A percentile compares a stretch with the other conserved stretches of the same genome.
Evolutionary conservation across 305 asterid genomes (phyloP).

Genomic region (Ilex paraguariensis): DNA sequence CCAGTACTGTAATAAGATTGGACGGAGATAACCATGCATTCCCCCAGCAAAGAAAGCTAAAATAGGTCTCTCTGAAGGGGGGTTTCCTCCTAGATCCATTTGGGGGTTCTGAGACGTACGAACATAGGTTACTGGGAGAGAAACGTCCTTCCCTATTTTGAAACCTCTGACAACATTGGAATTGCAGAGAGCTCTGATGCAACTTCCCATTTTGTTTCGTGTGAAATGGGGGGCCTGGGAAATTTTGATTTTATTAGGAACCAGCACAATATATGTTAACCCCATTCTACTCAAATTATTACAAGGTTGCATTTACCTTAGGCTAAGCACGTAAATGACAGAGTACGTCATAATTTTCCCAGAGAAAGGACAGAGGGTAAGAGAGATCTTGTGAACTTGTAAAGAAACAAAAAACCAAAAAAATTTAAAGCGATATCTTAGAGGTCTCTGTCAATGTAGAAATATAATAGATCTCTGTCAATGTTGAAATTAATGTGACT

Average conservation of each 20-base stretch:
- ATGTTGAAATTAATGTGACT: too few relatives aligned
- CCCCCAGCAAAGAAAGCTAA: constrained; percentile 58
- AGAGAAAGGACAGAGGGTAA: too few relatives aligned
- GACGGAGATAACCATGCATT: constrained; percentile 51
- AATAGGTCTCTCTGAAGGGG: constrained; percentile 28
- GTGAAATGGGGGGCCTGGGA: constrained; percentile 43
- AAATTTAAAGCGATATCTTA: too few relatives aligned
- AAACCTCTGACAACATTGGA: constrained; percentile 49
- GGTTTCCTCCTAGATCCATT: constrained; percentile 45
- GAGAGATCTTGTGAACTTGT: too few relatives aligned
- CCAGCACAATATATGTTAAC: background rate
- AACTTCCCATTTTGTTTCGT: constrained; percentile 25
- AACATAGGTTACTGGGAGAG: constrained; percentile 55
- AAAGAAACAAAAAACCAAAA: too few relatives aligned
- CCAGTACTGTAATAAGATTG: constrained; percentile 40
- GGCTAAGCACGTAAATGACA: background rate
- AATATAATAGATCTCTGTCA: too few relatives aligned
- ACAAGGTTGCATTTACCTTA: background rate
- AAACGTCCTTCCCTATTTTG: constrained; percentile 49
- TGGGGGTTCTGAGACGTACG: constrained; percentile 43
- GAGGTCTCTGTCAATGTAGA: too few relatives aligned
- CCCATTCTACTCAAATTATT: background rate
- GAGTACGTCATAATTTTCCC: too few relatives aligned
- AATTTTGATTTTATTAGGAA: constrained; percentile 6
- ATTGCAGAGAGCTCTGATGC: constrained; percentile 54